phyloP scores from a whole-genome alignment of 257 asterid species.

The Solanum pinnatisectum region DNA sequence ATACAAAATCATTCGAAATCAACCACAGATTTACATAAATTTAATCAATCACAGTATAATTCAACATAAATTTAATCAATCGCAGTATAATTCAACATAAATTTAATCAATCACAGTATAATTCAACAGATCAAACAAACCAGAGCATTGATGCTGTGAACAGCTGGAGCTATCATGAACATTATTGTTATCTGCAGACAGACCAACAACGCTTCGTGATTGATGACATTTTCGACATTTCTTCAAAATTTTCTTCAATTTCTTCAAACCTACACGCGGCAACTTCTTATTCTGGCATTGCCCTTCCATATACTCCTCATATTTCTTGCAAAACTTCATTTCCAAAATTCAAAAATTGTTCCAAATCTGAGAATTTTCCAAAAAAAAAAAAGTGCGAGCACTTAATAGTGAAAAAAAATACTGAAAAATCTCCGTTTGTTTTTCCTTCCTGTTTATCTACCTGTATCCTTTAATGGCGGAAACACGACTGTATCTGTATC shows the following conservation, averaged over 20 bases:
- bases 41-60: not conserved
- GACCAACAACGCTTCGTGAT: not conserved
- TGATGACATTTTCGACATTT: slow-evolving; percentile 40
- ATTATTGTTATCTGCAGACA: not conserved
- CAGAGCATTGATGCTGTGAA: slow-evolving; percentile 56
- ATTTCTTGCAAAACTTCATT: slow-evolving; percentile 93
- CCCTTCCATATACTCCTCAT: slow-evolving; percentile 76
- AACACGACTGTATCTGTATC: not conserved
- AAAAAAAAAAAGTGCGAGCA: not conserved
- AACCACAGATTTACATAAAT: not conserved
- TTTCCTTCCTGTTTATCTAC: not conserved
- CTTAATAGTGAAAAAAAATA: slow-evolving; percentile 6
- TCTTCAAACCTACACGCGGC: slow-evolving; percentile 77
- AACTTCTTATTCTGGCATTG: slow-evolving; percentile 46
- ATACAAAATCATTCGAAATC: not conserved
- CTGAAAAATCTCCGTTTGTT: not conserved
- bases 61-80: not conserved
- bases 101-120: not conserved
- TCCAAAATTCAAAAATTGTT: not conserved
- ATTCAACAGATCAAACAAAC: slow-evolving; percentile 13
- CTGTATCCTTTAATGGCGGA: not conserved
- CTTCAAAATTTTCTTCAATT: slow-evolving; percentile 77
- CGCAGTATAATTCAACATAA: not conserved
- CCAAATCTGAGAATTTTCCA: not conserved
- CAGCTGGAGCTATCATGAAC: slow-evolving; percentile 29